Percentiles rank a stretch among this genome's conserved stretches.
These are phyloP conservation scores for Saccharomycopsis hybrid DNA, from an alignment of 1,139 yeast species.

Conservation along the genomic window DNA sequence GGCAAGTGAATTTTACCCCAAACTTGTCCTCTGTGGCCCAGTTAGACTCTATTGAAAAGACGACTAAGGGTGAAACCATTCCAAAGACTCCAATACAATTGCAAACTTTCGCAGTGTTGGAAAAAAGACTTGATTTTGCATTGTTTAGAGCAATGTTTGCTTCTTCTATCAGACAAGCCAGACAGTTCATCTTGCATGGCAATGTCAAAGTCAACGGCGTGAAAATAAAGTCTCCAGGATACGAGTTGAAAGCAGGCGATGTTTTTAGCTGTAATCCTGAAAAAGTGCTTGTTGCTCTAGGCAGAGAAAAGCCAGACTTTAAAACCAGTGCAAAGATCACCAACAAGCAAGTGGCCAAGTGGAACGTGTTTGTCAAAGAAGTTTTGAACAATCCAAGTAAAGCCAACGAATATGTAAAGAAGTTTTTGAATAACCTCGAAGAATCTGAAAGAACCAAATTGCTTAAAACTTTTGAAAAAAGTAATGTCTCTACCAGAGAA, in stretches of 20 bases:
- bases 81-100: constrained; percentile 71
- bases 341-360: constrained; percentile 35
- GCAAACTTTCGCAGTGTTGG: constrained; percentile 85
- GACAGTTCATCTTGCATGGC: constrained; percentile 79
- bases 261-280: constrained; percentile 81
- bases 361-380: constrained; percentile 63
- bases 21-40: constrained; percentile 80
- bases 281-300: constrained; percentile 79
- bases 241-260: constrained; percentile 76
- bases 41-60: constrained; percentile 58
- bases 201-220: constrained; percentile 83
- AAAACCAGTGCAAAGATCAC: constrained; percentile 63
- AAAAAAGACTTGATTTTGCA: constrained; percentile 84
- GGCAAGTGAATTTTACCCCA: constrained; percentile 67
- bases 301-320: constrained; percentile 73
- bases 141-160: constrained; percentile 91
- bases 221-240: constrained; percentile 71
- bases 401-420: constrained; percentile 28
- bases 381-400: constrained; percentile 44
- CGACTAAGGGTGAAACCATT: constrained; percentile 43
- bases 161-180: constrained; percentile 87
- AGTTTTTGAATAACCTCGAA: constrained; percentile 31
- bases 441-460: constrained; percentile 19
- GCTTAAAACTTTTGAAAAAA: constrained; percentile 21
- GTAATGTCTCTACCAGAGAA: constrained; percentile 24